phyloP scores from a whole-genome alignment of 495 filamentous ascomycete species.

The Aspergillus bridgeri region DNA sequence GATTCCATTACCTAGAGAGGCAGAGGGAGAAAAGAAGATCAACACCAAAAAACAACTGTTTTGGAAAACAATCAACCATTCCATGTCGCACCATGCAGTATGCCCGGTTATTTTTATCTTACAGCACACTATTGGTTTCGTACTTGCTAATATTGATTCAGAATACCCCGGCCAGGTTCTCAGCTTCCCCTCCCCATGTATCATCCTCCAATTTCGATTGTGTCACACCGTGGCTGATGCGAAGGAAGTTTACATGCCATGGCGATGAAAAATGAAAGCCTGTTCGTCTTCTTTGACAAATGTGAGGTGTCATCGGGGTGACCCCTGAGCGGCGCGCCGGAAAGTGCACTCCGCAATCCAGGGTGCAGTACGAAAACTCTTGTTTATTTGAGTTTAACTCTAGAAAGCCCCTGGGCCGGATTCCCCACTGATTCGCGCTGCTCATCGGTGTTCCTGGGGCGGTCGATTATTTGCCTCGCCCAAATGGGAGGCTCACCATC shows the following conservation, averaged over 20 bases:
- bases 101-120: conserved; percentile 9
- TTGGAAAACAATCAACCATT: neutral
- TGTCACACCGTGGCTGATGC: neutral
- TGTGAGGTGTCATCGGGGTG: neutral
- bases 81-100: neutral
- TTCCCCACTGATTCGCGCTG: conserved; percentile 5
- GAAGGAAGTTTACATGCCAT: neutral
- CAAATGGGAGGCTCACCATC: conserved; percentile 7
- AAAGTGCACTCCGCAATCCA: neutral
- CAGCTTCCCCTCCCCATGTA: neutral
- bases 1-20: too few species aligned
- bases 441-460: neutral
- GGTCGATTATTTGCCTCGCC: neutral
- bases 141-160: conserved; percentile 10
- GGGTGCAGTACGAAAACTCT: neutral
- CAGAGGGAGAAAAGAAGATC: neutral
- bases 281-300: neutral
- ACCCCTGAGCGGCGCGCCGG: neutral
- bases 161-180: neutral
- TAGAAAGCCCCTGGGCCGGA: neutral
- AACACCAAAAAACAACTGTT: neutral
- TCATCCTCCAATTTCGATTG: neutral
- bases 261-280: neutral
- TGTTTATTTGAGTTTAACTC: neutral
- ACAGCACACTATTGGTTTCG: conserved; percentile 16